These are phyloP conservation scores for Plenodomus lindquistii DNA, from an alignment of 2,329 filamentous ascomycete genomes.

Conservation along the genomic window DNA sequence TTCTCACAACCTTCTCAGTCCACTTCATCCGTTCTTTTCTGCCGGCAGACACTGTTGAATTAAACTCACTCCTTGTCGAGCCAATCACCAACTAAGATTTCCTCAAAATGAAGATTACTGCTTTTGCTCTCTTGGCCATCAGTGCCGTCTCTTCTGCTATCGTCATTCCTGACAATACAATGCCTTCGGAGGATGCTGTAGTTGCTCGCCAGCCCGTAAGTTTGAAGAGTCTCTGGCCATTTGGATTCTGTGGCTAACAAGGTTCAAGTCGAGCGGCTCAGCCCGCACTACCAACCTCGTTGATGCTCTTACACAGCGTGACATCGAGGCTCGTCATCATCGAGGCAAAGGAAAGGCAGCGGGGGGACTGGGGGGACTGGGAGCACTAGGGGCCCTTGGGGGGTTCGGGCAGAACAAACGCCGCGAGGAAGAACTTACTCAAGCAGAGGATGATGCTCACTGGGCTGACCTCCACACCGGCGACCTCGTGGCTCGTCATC, in stretches of 20 bases:
- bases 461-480: constrained; percentile 15
- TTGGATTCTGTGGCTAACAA: constrained; percentile 8
- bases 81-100: constrained; percentile 13
- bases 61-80: constrained; percentile 14
- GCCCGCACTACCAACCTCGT: constrained; percentile 23
- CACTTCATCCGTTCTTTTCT: constrained; percentile 31
- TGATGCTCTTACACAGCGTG: constrained; percentile 24
- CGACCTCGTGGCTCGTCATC: constrained; percentile 7
- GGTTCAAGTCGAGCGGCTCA: constrained; percentile 27
- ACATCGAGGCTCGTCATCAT: constrained; percentile 20
- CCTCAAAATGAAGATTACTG: constrained; percentile 37
- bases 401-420: constrained; percentile 7
- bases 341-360: constrained; percentile 16
- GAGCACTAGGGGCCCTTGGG: not conserved
- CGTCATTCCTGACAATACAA: constrained; percentile 33
- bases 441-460: constrained; percentile 10
- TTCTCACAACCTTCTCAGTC: constrained; percentile 37
- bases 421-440: constrained; percentile 7
- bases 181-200: constrained; percentile 23
- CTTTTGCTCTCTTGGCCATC: constrained; percentile 36
- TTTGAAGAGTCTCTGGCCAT: not conserved
- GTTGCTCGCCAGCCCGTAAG: constrained; percentile 34
- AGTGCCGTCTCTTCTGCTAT: constrained; percentile 38
- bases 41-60: constrained; percentile 35
- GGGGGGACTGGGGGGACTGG: not conserved